These are phyloP conservation scores for Aspergillus olivimuriae DNA, from an alignment of 495 filamentous ascomycete species.

Conservation along the genomic window DNA sequence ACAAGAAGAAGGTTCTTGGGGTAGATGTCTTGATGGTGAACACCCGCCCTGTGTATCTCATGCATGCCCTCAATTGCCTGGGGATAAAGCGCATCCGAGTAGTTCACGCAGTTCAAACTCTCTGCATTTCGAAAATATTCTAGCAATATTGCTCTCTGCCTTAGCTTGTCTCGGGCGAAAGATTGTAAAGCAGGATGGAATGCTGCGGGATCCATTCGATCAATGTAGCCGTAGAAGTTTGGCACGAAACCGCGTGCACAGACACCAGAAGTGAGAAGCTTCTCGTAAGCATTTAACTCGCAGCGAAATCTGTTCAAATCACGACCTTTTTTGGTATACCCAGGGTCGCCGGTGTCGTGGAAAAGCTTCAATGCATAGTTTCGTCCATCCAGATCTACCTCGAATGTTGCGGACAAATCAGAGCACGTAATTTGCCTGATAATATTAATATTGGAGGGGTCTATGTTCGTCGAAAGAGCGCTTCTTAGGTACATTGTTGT, in stretches of 20 bases:
- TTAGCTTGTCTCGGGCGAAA: slow-evolving; percentile 11
- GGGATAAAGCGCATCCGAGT: slow-evolving; percentile 14
- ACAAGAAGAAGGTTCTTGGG: slow-evolving; percentile 20
- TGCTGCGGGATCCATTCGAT: slow-evolving; percentile 16
- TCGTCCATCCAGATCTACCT: slow-evolving; percentile 6
- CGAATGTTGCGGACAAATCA: slow-evolving; percentile 6
- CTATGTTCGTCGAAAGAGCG: background rate
- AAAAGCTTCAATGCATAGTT: slow-evolving; percentile 4
- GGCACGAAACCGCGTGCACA: slow-evolving; percentile 9
- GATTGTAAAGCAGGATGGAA: slow-evolving; percentile 12
- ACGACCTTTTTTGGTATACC: slow-evolving; percentile 6
- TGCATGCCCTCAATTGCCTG: slow-evolving; percentile 16
- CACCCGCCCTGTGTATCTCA: slow-evolving; percentile 10
- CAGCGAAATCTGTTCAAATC: slow-evolving; percentile 10
- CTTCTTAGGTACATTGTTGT: slow-evolving; percentile 1
- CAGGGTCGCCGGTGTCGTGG: slow-evolving; percentile 7
- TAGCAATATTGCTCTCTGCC: slow-evolving; percentile 14
- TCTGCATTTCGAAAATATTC: slow-evolving; percentile 17
- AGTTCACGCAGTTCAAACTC: slow-evolving; percentile 20
- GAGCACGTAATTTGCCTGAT: background rate
- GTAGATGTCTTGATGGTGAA: slow-evolving; percentile 20
- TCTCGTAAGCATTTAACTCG: slow-evolving; percentile 8
- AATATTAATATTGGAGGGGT: background rate
- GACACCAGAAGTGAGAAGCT: slow-evolving; percentile 5
- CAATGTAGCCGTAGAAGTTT: slow-evolving; percentile 8